Conservation (phyloP, 2,329 filamentous ascomycete genomes). For the Falciphora oryzae region DNA sequence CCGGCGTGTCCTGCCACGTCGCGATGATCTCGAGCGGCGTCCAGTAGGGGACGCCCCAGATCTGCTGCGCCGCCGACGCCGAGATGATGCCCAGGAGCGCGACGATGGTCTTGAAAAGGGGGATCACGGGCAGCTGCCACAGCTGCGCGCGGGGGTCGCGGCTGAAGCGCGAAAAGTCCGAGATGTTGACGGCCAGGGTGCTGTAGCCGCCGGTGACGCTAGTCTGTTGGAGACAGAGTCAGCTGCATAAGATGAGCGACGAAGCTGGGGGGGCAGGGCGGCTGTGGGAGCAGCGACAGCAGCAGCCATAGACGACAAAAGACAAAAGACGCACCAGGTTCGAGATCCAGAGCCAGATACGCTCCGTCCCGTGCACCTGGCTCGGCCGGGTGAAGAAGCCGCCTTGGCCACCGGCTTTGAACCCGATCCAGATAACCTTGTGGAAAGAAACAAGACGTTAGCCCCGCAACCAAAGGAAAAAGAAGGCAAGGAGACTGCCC, state of each 20-base stretch:
- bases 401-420: slow-evolving; percentile 23
- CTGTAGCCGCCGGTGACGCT: slow-evolving; percentile 38
- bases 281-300: slow-evolving; percentile 29
- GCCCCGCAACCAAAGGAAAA: too few relatives aligned
- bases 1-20: slow-evolving; percentile 36
- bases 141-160: slow-evolving; percentile 30
- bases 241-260: too few relatives aligned
- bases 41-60: slow-evolving; percentile 46
- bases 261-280: too few relatives aligned
- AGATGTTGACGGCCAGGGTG: slow-evolving; percentile 41
- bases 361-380: background rate
- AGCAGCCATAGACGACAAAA: slow-evolving; percentile 23
- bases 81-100: slow-evolving; percentile 51
- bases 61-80: slow-evolving; percentile 46
- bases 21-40: slow-evolving; percentile 41
- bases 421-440: too few relatives aligned
- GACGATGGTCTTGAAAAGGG: slow-evolving; percentile 41
- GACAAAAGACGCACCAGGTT: background rate
- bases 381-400: background rate
- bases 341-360: slow-evolving; percentile 27
- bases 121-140: slow-evolving; percentile 37
- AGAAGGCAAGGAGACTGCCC: slow-evolving; percentile 36
- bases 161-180: slow-evolving; percentile 48
- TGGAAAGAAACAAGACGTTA: too few relatives aligned
- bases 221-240: slow-evolving; percentile 17